Evolutionary conservation across 78 protist genomes (phyloP).

Genomic region (Planoprotostelium fungivorum): DNA sequence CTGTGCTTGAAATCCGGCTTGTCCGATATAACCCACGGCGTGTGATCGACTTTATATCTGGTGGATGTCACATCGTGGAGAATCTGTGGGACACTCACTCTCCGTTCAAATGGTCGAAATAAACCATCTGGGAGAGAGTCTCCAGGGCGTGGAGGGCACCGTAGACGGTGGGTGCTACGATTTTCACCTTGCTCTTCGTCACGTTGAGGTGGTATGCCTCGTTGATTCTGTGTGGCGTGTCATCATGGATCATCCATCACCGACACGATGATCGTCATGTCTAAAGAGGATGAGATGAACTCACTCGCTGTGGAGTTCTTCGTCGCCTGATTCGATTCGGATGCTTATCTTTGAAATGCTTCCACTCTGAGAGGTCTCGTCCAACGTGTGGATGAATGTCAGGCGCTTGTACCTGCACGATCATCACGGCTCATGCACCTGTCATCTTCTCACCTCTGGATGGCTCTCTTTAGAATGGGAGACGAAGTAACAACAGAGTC

Average conservation of each 20-base stretch:
- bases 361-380: background rate
- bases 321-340: background rate
- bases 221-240: background rate
- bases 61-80: background rate
- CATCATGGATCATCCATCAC: too few relatives aligned
- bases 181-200: background rate
- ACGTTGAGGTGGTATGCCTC: background rate
- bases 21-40: conserved; percentile 44
- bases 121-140: background rate
- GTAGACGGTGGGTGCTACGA: background rate
- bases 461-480: background rate
- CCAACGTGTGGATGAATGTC: background rate
- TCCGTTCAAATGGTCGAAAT: background rate
- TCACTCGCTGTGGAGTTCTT: too few relatives aligned
- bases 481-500: background rate
- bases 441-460: too few relatives aligned
- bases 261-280: background rate
- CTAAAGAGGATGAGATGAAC: too few relatives aligned
- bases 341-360: too few relatives aligned
- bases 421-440: too few relatives aligned
- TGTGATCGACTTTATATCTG: conserved; percentile 4
- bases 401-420: background rate
- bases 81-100: background rate
- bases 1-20: conserved; percentile 77
- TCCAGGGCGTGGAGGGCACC: background rate